These are phyloP conservation scores for Thielaviopsis musarum DNA, from an alignment of 2,329 filamentous ascomycete genomes.

Conservation along the genomic window DNA sequence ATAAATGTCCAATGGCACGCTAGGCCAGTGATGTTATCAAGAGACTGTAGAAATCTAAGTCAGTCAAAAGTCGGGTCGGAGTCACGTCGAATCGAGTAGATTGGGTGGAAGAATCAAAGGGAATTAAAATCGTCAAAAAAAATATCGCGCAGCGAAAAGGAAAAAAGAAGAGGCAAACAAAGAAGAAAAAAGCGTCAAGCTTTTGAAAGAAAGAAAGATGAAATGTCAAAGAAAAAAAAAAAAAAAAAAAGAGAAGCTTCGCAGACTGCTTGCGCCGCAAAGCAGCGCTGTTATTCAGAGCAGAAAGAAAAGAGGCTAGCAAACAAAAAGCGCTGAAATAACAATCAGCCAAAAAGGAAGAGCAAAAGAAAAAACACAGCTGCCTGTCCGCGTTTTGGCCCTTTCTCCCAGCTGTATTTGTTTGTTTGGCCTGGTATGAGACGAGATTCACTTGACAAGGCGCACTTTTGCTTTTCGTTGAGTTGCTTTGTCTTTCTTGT, in stretches of 20 bases:
- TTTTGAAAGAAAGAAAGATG: not conserved
- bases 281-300: not conserved
- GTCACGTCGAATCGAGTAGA: not conserved
- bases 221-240: not conserved
- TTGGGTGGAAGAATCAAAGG: not conserved
- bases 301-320: not conserved
- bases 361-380: not conserved
- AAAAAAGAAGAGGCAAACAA: not conserved
- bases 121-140: not conserved
- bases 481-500: too few species aligned
- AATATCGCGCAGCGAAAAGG: not conserved
- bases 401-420: not conserved
- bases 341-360: not conserved
- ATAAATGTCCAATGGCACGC: not conserved
- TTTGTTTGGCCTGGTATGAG: not conserved
- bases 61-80: not conserved
- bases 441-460: not conserved
- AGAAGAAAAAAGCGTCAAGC: not conserved
- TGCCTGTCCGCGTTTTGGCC: not conserved
- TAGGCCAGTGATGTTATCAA: not conserved
- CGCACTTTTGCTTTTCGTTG: too few species aligned
- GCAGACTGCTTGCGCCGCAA: not conserved
- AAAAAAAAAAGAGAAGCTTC: not conserved
- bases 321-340: conserved; percentile 1
- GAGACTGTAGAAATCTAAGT: not conserved